Conservation (phyloP, 129 eudicot species). For the Daucus carota region DH1_v3.0 NC_030383.2:3411001-3411500, state of each 20-base stretch:
- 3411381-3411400: too few relatives aligned
- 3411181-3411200: background rate
- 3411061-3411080: slow-evolving; percentile 70
- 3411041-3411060: slow-evolving; percentile 70
- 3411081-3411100: slow-evolving; percentile 88
- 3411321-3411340: background rate
- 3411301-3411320: background rate
- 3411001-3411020: slow-evolving; percentile 69
- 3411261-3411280: background rate
- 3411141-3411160: background rate
- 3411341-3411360: background rate
- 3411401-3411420: background rate
- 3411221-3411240: background rate
- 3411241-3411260: background rate
- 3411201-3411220: background rate
- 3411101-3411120: slow-evolving; percentile 66
- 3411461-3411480: too few relatives aligned
- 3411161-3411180: background rate
- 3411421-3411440: background rate
- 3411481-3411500: too few relatives aligned
- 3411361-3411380: too few relatives aligned
- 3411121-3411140: slow-evolving; percentile 67
- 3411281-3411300: background rate
- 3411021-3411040: slow-evolving; percentile 94
- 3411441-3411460: too few relatives aligned